Evolutionary conservation across 805 yeast genomes (phyloP), one percentile per base, ranked within the genome.

Genomic region (Yarrowia hollandica): DNA sequence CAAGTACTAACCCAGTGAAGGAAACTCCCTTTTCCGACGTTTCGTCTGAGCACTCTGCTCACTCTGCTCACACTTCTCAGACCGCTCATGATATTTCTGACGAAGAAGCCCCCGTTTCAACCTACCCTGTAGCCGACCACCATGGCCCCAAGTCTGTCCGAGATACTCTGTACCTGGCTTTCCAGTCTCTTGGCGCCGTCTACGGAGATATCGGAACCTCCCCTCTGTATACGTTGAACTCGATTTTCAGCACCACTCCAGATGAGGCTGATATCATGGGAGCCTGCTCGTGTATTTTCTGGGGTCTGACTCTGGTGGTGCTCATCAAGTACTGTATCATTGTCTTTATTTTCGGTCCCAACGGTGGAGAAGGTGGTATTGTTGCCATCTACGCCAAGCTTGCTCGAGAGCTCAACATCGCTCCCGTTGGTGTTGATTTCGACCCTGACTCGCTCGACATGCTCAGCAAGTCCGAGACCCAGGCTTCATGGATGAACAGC

Each of bases 361-460:
- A 82, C 66, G 75, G 78, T 41, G 83, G 83, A 35, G 84, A 82
- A 65, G 86, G 86, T 62, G 86, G 86, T 0, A 84, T 81, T 61
- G 77, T 82, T 26, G 86, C 86, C n/a, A 77, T 82, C 34, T 82
- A 82, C 64, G 79, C 85, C 22, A 81, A 81, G 65, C 75, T 81
- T 26, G 82, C 84, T 5, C 72, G 82, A 41, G 70, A 72, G 34
- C 68, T 81, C 62, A 75, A 74, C 33, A 52, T 52, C 25, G 44
- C 30, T 2, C 59, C 58, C 10, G 26, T 33, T 7, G 60, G 56
- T 16, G 60, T 35, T 5, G 52, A 57, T 12, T 18, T 34, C 14
- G 62, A 33, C 25, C 52, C 25, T 15, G 50, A 31, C 52, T 60
- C 25, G 10, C 50, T 21, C 35, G 63, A 34, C 31, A 52, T 19